Base-by-base conservation (phyloP, 2,329 filamentous ascomycete species). In the Pseudogymnoascus sp. region DNA sequence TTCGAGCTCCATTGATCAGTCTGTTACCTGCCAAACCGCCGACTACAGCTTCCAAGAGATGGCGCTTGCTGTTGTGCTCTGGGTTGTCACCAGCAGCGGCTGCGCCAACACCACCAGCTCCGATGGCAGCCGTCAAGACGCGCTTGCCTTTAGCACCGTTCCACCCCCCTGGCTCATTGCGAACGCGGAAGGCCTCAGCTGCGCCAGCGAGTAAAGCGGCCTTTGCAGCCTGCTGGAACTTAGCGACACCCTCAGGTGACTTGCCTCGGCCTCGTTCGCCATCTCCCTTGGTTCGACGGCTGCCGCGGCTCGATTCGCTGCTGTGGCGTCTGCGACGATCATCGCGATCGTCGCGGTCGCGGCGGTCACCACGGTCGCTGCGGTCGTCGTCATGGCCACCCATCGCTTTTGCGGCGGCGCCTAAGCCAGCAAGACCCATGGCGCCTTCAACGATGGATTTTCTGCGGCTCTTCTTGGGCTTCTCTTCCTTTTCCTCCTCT, bases 71-170 rank as follows among this genome's bases (percentile, higher is more conserved):
- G 73, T 90, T 87, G 69, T 88, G 85, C 16, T 82, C 80, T 5
- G 86, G 82, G 70, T 92, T 82, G 61, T 79, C 79, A 68, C 87
- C 84, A 63, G 88, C 79, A 44, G 92, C 82, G 23, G 87, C 87
- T 7, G 87, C 86, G 74, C 97, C 91, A 65, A 96, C 89, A 64
- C 91, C 90, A 68, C 90, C 93, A 65, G 93, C 92, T 76, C 91
- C 89, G 25, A 84, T 83, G 25, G 93, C 93, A 59, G 92, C 92
- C 21, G 93, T 97, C 59, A 96, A 83, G 65, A 97, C 85, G 61
- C 93, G 91, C 79, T 92, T 94, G 68, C 92, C 91, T 77, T 97
- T 97, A 66, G 90, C 89, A 38, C 92, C 93, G 67, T 87, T 89
- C 92, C 92, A 97, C 47, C 88, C 84, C 62, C 93, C 93, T 2